Conservation (phyloP, 257 asterid species). For the Solanum pennellii region DNA sequence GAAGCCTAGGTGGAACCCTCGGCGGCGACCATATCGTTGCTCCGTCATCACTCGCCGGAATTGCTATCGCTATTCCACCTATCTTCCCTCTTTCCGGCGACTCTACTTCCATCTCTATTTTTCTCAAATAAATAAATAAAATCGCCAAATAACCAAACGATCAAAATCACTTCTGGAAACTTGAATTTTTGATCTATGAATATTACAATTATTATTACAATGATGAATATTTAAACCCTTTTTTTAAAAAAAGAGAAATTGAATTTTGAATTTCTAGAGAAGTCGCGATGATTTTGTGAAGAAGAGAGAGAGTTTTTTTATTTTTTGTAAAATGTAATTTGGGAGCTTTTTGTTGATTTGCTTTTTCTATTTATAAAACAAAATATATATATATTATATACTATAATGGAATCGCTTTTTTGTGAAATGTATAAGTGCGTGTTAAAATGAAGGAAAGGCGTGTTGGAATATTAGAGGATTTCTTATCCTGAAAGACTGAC, state of each 20-base stretch:
- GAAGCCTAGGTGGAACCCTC: constrained; percentile 68
- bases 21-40: constrained; percentile 67
- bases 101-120: constrained; percentile 32
- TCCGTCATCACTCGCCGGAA: constrained; percentile 72
- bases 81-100: constrained; percentile 55
- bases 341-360: background rate
- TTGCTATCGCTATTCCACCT: constrained; percentile 58
- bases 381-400: no score
- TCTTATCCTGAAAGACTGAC: constrained; percentile 9
- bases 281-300: constrained; percentile 22
- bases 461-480: background rate
- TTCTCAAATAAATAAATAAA: background rate
- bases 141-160: constrained; percentile 1
- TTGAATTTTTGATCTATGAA: background rate
- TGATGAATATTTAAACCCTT: background rate
- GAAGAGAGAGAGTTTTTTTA: background rate
- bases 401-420: background rate
- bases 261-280: constrained; percentile 6
- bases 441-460: background rate
- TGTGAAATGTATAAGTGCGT: background rate
- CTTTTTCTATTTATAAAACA: background rate
- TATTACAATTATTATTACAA: background rate
- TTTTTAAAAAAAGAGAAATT: background rate
- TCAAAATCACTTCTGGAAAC: constrained; percentile 1
- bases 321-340: background rate